These are phyloP conservation scores for Neonectria neomacrospora DNA, from an alignment of 2,329 filamentous ascomycete genomes.

Conservation along the genomic window DNA sequence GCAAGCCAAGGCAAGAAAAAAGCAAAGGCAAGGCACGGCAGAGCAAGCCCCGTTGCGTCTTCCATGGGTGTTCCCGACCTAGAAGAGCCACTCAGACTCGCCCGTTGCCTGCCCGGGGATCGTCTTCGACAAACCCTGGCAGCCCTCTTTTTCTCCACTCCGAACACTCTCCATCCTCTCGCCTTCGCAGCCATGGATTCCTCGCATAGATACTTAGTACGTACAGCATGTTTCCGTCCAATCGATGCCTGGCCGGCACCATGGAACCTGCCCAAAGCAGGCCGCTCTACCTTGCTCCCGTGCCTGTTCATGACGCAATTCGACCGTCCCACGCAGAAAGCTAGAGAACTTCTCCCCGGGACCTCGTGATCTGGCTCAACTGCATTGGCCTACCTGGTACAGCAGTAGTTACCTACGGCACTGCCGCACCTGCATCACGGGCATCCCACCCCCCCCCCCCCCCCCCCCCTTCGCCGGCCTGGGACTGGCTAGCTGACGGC, in stretches of 20 bases:
- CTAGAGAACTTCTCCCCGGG: slow-evolving; percentile 22
- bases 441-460: slow-evolving; percentile 22
- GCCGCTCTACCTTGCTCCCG: too few species aligned
- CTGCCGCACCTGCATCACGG: slow-evolving; percentile 35
- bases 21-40: neutral
- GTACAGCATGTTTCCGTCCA: neutral
- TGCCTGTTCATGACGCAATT: neutral
- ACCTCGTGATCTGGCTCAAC: slow-evolving; percentile 6
- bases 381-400: slow-evolving; percentile 1
- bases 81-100: slow-evolving; percentile 19
- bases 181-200: slow-evolving; percentile 3
- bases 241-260: neutral
- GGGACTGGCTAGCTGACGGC: slow-evolving; percentile 17
- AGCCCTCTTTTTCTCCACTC: slow-evolving; percentile 11
- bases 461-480: slow-evolving; percentile 32
- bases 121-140: slow-evolving; percentile 33
- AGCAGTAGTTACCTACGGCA: neutral
- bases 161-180: slow-evolving; percentile 4
- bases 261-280: neutral
- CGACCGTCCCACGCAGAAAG: neutral
- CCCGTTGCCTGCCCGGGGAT: slow-evolving; percentile 30
- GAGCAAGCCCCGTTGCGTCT: neutral
- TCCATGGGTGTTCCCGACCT: slow-evolving; percentile 11
- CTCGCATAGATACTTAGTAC: too few species aligned
- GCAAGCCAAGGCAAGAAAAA: neutral